Base-by-base conservation (phyloP, 1,139 yeast genomes). In the Yamadazyma jaroonii region DNA sequence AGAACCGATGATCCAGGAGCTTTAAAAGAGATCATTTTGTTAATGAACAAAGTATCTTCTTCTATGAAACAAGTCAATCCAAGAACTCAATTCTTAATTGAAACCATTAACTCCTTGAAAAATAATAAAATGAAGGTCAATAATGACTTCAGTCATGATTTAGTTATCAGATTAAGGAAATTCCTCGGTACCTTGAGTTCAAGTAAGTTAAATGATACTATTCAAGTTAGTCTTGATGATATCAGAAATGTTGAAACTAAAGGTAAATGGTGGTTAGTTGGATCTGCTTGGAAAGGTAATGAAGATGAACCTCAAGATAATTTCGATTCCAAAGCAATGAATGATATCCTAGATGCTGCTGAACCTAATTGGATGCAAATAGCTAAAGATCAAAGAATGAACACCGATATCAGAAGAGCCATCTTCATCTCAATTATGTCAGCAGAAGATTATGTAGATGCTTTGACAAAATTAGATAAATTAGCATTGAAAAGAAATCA, bases 201-300 rank as follows among this genome's bases (percentile, higher is more conserved):
- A 21, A 64, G 69, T 26, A 67, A 72, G 34, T 61, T 66, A 31
- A 65, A 68, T 28, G 98, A 92, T 38, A 87, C 98, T 1, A 70
- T 94, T 24, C 89, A 86, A 49, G 97, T 92, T 1, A 69, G 88
- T 2, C 66, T 94, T 25, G 82, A 79, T 34, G 99, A 94, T 62
- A 89, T 94, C 41, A 79, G 77, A 35, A 79, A 77, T 45, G 74
- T 87, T 22, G 86, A 81, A 9, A 77, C 82, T 0, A 77, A 81
- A 46, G 98, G 98, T 39, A 92, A 90, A 59, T 94, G 99, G 99
- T 94, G 98, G 99, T 70, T 92, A 31, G 90, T 94, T 26, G 98
- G 99, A 32, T 86, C 97, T 3, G 96, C 98, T 0, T 92, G 97
- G 97, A 85, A 79, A 53, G 90, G 90, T 1, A 53, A 55, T 35